Evolutionary conservation across 2,329 filamentous ascomycete genomes (phyloP).

Genomic region (Epichloe uncinata): DNA sequence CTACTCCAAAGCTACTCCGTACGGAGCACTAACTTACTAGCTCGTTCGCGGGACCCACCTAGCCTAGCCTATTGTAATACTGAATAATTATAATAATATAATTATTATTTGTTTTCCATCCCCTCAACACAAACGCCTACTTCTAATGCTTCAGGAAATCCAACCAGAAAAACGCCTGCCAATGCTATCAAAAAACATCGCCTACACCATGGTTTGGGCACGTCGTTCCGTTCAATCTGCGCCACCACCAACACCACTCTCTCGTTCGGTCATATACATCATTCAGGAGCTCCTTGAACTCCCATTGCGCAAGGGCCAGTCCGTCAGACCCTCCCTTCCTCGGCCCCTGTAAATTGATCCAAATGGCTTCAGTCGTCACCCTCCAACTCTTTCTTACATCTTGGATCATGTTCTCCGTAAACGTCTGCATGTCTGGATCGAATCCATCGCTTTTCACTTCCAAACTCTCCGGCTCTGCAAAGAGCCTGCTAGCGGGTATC

Average conservation of each 20-base stretch:
- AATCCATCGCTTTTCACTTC: not conserved
- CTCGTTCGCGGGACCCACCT: too few relatives aligned
- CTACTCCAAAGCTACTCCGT: too few relatives aligned
- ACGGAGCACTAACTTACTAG: too few relatives aligned
- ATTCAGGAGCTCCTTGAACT: constrained; percentile 15
- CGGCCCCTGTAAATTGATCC: constrained; percentile 26
- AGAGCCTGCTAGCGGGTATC: constrained; percentile 11
- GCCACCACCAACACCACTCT: constrained; percentile 24
- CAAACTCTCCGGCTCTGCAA: constrained; percentile 9
- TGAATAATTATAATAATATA: too few relatives aligned
- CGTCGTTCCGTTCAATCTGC: constrained; percentile 3
- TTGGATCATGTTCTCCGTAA: constrained; percentile 28
- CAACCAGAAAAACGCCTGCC: not conserved
- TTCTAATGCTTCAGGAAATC: not conserved
- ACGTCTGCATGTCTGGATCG: constrained; percentile 23
- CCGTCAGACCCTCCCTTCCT: constrained; percentile 18
- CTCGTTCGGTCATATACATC: constrained; percentile 18
- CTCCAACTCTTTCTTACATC: constrained; percentile 35
- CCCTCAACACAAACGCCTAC: not conserved
- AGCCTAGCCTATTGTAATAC: too few relatives aligned
- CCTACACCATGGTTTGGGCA: not conserved
- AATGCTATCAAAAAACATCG: constrained; percentile 6
- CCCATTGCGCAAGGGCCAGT: constrained; percentile 22
- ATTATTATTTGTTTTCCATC: too few relatives aligned
- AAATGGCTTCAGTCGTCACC: constrained; percentile 18